Evolutionary conservation across 1,284 basidiomycete genomes (phyloP).

Genomic region (Cryptococcus sp.): DNA sequence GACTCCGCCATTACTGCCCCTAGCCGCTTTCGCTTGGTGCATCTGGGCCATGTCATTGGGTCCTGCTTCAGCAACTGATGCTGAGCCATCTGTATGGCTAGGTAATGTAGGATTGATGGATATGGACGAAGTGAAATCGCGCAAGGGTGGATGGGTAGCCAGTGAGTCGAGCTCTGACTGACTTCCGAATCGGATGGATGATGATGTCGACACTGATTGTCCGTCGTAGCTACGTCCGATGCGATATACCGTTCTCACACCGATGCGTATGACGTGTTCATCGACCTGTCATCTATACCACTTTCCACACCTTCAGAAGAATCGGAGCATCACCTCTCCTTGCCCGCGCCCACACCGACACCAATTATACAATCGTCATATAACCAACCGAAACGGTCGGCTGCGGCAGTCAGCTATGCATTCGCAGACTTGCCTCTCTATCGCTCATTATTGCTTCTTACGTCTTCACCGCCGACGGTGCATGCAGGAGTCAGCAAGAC

Average conservation of each 20-base stretch:
- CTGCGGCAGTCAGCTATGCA: slow-evolving; percentile 31
- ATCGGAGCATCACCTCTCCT: slow-evolving; percentile 5
- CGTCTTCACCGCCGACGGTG: slow-evolving; percentile 34
- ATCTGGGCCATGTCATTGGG: slow-evolving; percentile 42
- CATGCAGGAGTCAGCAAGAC: slow-evolving; percentile 19
- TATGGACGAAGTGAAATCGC: slow-evolving; percentile 29
- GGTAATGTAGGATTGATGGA: slow-evolving; percentile 50
- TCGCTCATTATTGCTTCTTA: slow-evolving; percentile 38
- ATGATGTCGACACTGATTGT: background rate
- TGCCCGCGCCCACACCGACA: slow-evolving; percentile 11
- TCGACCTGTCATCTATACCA: slow-evolving; percentile 41
- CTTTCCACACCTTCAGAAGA: slow-evolving; percentile 5
- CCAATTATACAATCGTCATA: slow-evolving; percentile 11
- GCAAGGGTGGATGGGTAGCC: slow-evolving; percentile 43
- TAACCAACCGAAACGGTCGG: slow-evolving; percentile 5
- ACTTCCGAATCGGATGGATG: background rate
- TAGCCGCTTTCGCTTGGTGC: slow-evolving; percentile 44
- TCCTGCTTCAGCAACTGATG: slow-evolving; percentile 22
- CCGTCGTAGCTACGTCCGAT: slow-evolving; percentile 41
- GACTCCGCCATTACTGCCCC: slow-evolving; percentile 41
- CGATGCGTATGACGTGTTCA: slow-evolving; percentile 42
- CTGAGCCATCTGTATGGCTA: slow-evolving; percentile 27
- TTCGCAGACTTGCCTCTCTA: slow-evolving; percentile 45
- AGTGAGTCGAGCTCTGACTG: slow-evolving; percentile 29
- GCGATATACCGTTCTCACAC: slow-evolving; percentile 43